Evolutionary conservation across 495 filamentous ascomycete genomes (phyloP), one percentile per base, ranked within the genome.

Genomic region (Staphylotrichum longicolle): DNA sequence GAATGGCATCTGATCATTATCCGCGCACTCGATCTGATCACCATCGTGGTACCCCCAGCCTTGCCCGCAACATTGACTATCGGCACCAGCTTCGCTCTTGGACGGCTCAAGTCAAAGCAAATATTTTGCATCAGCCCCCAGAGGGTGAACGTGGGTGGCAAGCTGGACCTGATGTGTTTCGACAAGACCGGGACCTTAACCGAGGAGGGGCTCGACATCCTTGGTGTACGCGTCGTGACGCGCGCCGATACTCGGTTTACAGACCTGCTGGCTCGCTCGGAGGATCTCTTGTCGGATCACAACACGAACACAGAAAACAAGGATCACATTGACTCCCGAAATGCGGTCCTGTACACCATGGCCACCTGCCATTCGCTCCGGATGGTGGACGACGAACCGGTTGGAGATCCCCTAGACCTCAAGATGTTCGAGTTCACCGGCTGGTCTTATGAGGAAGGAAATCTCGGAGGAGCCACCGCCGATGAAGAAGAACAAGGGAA

Each of bases 91-190:
- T 99, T 98, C 74, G 95, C 95, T 9, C 80, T 98, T 15, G 86
- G 86, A 5, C 84, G 95, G 27, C 79, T 99, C 32, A 96, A 89
- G 74, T 82, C 84, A 61, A 91, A 94, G 67, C 80, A 89, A 33
- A 97, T 99, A 48, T 99, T 95, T 66, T 99, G 95, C 71, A 99
- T 97, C 62, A 97, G 92, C 66, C 95, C 95, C 2, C 95, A 99
- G 69, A 84, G 86, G 63, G 93, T 99, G 45, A 98, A 98, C 68
- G 90, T 99, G 33, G 93, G 90, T 14, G 95, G 95, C 6, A 98
- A 97, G 71, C 78, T 99, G 7, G 94, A 99, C 74, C 81, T 97
- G 37, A 85, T 99, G 68, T 98, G 94, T 75, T 99, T 99, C 65
- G 95, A 99, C 74, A 99, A 99, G 71, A 99, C 95, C 3, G 95